Conservation (phyloP, 1,284 basidiomycete genomes). For the Malassezia restricta region DNA sequence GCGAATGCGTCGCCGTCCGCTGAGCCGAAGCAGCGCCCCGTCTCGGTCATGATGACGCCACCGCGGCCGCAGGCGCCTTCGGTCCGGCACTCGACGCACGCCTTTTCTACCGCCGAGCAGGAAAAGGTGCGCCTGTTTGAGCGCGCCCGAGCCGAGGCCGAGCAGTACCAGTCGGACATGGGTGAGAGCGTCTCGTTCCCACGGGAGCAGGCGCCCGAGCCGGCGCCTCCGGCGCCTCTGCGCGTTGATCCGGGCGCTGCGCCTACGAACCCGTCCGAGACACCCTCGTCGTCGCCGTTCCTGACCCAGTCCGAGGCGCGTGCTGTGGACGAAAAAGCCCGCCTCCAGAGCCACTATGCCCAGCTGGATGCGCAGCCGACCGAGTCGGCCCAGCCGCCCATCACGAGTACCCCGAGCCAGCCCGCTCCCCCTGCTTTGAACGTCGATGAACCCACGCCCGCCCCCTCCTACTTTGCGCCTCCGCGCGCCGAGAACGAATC, state of each 20-base stretch:
- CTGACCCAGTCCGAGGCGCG: slow-evolving; percentile 12
- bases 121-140: slow-evolving; percentile 40
- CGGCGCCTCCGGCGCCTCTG: neutral
- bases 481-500: neutral
- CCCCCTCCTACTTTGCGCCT: neutral
- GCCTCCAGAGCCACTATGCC: slow-evolving; percentile 8
- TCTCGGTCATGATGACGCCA: neutral
- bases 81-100: neutral
- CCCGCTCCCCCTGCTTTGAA: neutral
- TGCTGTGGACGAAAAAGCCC: slow-evolving; percentile 11
- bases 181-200: slow-evolving; percentile 21
- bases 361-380: neutral
- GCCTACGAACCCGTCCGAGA: neutral
- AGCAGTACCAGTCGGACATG: slow-evolving; percentile 29
- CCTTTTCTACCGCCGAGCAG: slow-evolving; percentile 20
- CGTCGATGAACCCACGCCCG: neutral
- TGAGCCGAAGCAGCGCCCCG: neutral
- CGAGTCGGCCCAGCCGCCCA: neutral
- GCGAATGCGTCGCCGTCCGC: neutral
- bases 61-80: neutral
- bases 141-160: slow-evolving; percentile 35
- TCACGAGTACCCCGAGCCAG: neutral
- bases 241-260: neutral
- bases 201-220: neutral
- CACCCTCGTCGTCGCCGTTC: neutral